Evolutionary conservation across 1,284 basidiomycete genomes (phyloP).

Genomic region (Takashimella koratensis): DNA sequence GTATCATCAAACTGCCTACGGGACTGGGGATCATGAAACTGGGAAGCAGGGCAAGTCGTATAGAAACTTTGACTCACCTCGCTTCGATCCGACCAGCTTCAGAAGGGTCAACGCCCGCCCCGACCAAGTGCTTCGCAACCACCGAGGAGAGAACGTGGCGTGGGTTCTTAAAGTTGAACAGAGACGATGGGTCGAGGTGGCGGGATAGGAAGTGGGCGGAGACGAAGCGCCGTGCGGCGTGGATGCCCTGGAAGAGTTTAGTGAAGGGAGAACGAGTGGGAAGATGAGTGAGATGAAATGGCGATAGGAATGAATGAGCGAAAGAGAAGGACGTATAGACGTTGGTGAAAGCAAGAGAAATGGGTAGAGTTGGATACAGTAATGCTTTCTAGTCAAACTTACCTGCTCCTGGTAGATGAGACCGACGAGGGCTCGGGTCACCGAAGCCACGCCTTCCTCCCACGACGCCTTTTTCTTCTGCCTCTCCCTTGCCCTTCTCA

Average conservation of each 20-base stretch:
- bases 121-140: slow-evolving; percentile 61
- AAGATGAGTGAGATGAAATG: slow-evolving; percentile 26
- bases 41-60: too few relatives aligned
- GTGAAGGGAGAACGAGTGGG: not conserved
- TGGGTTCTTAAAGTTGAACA: slow-evolving; percentile 87
- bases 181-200: slow-evolving; percentile 69
- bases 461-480: slow-evolving; percentile 24
- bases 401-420: slow-evolving; percentile 55
- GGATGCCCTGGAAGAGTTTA: slow-evolving; percentile 61
- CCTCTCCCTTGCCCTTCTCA: slow-evolving; percentile 3
- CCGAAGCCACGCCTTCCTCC: slow-evolving; percentile 48
- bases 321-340: too few relatives aligned
- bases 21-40: too few relatives aligned
- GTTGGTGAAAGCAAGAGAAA: not conserved
- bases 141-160: slow-evolving; percentile 75
- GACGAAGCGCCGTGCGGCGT: slow-evolving; percentile 75
- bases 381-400: slow-evolving; percentile 20
- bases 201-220: slow-evolving; percentile 81
- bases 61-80: slow-evolving; percentile 53
- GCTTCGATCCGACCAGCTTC: slow-evolving; percentile 51
- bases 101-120: slow-evolving; percentile 61
- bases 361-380: too few relatives aligned
- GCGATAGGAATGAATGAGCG: slow-evolving; percentile 12
- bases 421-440: slow-evolving; percentile 54
- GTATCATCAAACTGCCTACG: too few relatives aligned